Evolutionary conservation across 768 basidiomycete genomes (phyloP).

Genomic region (Amanita phalloides): DNA sequence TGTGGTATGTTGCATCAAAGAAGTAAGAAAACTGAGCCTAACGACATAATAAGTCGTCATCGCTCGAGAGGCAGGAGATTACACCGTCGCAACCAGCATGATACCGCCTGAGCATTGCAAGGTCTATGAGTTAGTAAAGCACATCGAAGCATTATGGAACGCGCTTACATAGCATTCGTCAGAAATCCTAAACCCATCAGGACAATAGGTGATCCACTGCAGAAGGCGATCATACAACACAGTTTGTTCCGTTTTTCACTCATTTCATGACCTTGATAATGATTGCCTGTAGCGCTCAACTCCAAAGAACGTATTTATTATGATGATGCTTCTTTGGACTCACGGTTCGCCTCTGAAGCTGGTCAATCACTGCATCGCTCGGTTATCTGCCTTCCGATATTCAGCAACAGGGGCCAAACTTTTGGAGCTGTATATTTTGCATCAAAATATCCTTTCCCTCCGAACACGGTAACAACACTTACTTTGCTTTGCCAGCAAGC

Average conservation of each 20-base stretch:
- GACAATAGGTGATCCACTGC: slow-evolving; percentile 47
- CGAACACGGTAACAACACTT: slow-evolving; percentile 47
- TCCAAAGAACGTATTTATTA: slow-evolving; percentile 50
- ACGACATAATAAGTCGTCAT: slow-evolving; percentile 37
- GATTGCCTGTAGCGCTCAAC: slow-evolving; percentile 39
- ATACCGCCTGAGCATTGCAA: slow-evolving; percentile 46
- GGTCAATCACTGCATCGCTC: slow-evolving; percentile 49
- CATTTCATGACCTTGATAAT: not conserved
- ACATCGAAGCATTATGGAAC: slow-evolving; percentile 1
- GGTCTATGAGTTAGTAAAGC: slow-evolving; percentile 52
- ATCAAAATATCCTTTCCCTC: slow-evolving; percentile 54
- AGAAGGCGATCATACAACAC: slow-evolving; percentile 57
- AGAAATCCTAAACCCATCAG: slow-evolving; percentile 51
- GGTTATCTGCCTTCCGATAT: slow-evolving; percentile 60
- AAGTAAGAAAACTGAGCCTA: not conserved
- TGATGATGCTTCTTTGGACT: slow-evolving; percentile 52
- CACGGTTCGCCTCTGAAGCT: slow-evolving; percentile 61
- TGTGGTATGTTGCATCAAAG: slow-evolving; percentile 26
- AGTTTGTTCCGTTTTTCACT: slow-evolving; percentile 26
- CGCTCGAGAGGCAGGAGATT: slow-evolving; percentile 59
- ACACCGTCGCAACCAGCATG: slow-evolving; percentile 61
- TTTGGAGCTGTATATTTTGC: slow-evolving; percentile 63
- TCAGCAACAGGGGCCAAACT: slow-evolving; percentile 67
- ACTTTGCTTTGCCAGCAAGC: slow-evolving; percentile 65
- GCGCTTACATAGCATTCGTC: not conserved